Conservation (phyloP, 2,329 filamentous ascomycete species). For the Neonectria hederae region DNA sequence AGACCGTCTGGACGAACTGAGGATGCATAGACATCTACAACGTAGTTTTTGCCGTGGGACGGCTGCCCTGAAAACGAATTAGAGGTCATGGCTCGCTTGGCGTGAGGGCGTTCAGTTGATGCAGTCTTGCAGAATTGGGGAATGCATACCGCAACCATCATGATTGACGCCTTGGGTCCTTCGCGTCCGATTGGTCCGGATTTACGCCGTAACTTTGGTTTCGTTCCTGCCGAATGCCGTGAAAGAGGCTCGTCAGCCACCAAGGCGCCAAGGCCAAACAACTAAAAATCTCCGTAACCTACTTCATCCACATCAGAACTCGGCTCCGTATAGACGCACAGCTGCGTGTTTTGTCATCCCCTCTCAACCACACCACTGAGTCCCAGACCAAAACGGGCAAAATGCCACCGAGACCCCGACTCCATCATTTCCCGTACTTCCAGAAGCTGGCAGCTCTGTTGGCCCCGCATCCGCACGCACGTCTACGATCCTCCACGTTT, state of each 20-base stretch:
- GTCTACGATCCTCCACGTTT: not conserved
- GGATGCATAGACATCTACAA: not conserved
- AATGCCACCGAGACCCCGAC: not conserved
- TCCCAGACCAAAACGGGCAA: not conserved
- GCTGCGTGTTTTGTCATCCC: not conserved
- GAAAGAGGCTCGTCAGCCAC: not conserved
- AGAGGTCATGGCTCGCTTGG: not conserved
- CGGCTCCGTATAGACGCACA: not conserved
- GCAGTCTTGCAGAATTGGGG: conserved; percentile 1
- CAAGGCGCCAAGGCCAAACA: not conserved
- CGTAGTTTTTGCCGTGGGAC: not conserved
- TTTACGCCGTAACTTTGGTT: not conserved
- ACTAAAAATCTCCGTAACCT: not conserved
- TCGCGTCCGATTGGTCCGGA: conserved; percentile 9
- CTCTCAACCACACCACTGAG: not conserved
- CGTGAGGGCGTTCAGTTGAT: not conserved
- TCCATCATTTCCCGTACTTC: conserved; percentile 5
- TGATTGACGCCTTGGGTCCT: not conserved
- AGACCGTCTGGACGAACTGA: not conserved
- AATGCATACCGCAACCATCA: not conserved
- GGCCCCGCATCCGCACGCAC: conserved; percentile 8
- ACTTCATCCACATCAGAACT: not conserved
- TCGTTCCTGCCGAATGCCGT: not conserved
- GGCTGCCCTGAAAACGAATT: not conserved
- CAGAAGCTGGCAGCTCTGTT: not conserved